phyloP scores from a whole-genome alignment of 2,329 filamentous ascomycete genomes.

The Didymella keratinophila region DNA sequence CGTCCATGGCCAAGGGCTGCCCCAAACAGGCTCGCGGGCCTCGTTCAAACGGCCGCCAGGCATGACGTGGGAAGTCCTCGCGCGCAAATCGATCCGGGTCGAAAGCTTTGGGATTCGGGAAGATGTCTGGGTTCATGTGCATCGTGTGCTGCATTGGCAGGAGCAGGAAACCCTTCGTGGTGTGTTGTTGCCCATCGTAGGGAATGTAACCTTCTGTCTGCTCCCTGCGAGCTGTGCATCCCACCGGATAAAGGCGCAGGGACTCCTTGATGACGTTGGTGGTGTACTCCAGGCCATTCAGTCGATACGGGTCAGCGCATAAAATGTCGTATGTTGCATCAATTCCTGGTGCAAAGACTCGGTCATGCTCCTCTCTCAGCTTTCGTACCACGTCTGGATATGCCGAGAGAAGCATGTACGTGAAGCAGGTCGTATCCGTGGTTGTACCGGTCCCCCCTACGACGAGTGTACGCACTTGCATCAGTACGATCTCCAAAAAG shows the following conservation, averaged over 20 bases:
- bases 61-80: slow-evolving; percentile 53
- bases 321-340: slow-evolving; percentile 52
- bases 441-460: slow-evolving; percentile 57
- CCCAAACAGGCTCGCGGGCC: slow-evolving; percentile 66
- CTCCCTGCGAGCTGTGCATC: slow-evolving; percentile 53
- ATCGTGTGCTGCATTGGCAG: slow-evolving; percentile 52
- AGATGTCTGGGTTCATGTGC: slow-evolving; percentile 40
- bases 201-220: slow-evolving; percentile 46
- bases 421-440: slow-evolving; percentile 42
- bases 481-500: slow-evolving; percentile 49
- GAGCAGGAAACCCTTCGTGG: slow-evolving; percentile 56
- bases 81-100: slow-evolving; percentile 52
- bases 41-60: slow-evolving; percentile 64
- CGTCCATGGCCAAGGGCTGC: slow-evolving; percentile 63
- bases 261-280: slow-evolving; percentile 62
- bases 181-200: slow-evolving; percentile 53
- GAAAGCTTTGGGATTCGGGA: slow-evolving; percentile 38
- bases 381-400: slow-evolving; percentile 38
- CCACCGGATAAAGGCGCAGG: slow-evolving; percentile 62
- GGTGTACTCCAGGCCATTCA: slow-evolving; percentile 63
- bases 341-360: slow-evolving; percentile 57
- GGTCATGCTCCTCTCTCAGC: slow-evolving; percentile 60
- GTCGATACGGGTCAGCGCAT: slow-evolving; percentile 53
- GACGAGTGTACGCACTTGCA: slow-evolving; percentile 52
- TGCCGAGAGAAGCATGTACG: slow-evolving; percentile 41